phyloP scores from a whole-genome alignment of 345 rosid species.

The Populus deltoides region DNA sequence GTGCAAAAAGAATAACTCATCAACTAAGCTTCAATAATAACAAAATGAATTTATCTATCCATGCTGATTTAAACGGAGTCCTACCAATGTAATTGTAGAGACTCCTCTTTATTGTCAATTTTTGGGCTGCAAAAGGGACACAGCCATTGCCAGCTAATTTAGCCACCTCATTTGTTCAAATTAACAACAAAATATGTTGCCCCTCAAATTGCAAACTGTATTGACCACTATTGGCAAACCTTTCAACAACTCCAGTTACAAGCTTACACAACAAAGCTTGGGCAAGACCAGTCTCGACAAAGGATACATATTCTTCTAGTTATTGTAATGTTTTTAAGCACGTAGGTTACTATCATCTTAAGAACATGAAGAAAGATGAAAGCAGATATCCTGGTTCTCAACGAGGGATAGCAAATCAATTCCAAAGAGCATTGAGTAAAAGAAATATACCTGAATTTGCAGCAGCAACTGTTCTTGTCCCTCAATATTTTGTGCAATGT shows the following conservation, averaged over 20 bases:
- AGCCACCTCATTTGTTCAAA: not conserved
- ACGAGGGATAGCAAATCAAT: not conserved
- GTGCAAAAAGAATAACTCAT: not conserved
- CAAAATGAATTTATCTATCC: not conserved
- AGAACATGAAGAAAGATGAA: slow-evolving; percentile 3
- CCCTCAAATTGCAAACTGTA: not conserved
- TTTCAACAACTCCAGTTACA: not conserved
- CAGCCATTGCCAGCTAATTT: not conserved
- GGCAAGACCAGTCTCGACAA: not conserved
- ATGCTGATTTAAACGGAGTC: not conserved
- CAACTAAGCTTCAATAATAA: not conserved
- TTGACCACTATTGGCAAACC: not conserved
- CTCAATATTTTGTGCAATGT: slow-evolving; percentile 81
- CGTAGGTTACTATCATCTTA: not conserved
- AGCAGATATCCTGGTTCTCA: not conserved
- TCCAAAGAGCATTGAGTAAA: not conserved
- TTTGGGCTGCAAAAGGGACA: not conserved
- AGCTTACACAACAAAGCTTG: not conserved
- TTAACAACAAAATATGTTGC: not conserved
- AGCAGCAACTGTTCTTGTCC: slow-evolving; percentile 83
- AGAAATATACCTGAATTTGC: slow-evolving; percentile 77
- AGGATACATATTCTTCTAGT: not conserved
- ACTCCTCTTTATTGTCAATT: not conserved
- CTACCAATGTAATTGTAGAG: not conserved
- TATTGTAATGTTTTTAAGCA: not conserved